These are phyloP conservation scores for Geranium incanum DNA, from an alignment of 441 rosid species.

Conservation along the genomic window DNA sequence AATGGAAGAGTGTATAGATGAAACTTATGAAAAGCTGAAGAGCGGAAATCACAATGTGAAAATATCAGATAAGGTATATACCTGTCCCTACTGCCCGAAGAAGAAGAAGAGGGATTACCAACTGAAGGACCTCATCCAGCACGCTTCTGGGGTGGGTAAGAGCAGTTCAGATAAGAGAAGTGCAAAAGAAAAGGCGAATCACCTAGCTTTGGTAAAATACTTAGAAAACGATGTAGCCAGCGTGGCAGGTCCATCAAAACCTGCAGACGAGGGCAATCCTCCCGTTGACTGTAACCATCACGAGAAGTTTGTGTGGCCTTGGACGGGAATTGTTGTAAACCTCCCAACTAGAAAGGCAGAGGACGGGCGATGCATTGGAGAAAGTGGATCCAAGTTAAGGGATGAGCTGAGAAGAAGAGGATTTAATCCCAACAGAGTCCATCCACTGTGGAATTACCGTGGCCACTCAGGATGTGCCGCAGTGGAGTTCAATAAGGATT, in stretches of 20 bases:
- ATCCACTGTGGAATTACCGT: slow-evolving; percentile 65
- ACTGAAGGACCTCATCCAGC: slow-evolving; percentile 71
- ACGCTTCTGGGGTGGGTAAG: slow-evolving; percentile 84
- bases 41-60: slow-evolving; percentile 47
- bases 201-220: slow-evolving; percentile 68
- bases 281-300: slow-evolving; percentile 35
- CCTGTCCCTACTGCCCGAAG: slow-evolving; percentile 73
- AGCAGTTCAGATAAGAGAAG: slow-evolving; percentile 64
- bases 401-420: slow-evolving; percentile 66
- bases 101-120: slow-evolving; percentile 59
- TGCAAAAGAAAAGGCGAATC: slow-evolving; percentile 60
- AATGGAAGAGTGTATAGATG: slow-evolving; percentile 38
- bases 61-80: slow-evolving; percentile 43
- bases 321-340: slow-evolving; percentile 78
- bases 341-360: slow-evolving; percentile 50
- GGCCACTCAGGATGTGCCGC: slow-evolving; percentile 84
- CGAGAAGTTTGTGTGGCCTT: slow-evolving; percentile 92
- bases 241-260: slow-evolving; percentile 35
- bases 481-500: slow-evolving; percentile 77
- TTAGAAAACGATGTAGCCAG: slow-evolving; percentile 50
- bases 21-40: slow-evolving; percentile 55
- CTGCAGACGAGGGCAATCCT: slow-evolving; percentile 24
- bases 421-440: slow-evolving; percentile 71
- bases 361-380: slow-evolving; percentile 69
- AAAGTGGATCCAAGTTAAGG: slow-evolving; percentile 77